These are phyloP conservation scores for Stenogyne calaminthoides DNA, from an alignment of 305 asterid species.

Conservation along the genomic window DNA sequence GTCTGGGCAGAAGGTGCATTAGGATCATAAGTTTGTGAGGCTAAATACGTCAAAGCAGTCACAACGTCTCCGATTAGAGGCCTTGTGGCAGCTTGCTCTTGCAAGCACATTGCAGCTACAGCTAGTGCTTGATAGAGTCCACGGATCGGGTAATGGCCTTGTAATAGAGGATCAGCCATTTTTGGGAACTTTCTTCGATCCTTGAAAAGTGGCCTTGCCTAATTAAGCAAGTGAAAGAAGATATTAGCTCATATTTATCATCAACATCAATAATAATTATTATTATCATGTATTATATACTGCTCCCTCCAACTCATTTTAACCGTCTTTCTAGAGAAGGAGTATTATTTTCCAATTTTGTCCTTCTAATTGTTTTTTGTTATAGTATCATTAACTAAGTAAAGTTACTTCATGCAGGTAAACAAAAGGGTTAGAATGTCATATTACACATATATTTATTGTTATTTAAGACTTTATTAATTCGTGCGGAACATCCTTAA, in stretches of 20 bases:
- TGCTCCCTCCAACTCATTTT: too few species aligned
- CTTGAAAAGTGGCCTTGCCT: slow-evolving; percentile 94
- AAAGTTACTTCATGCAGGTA: too few species aligned
- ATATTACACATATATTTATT: too few species aligned
- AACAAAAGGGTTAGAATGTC: too few species aligned
- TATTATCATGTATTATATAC: not conserved
- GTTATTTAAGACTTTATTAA: too few species aligned
- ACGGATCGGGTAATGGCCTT: slow-evolving; percentile 83
- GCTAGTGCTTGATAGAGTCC: slow-evolving; percentile 94
- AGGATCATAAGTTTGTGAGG: slow-evolving; percentile 81
- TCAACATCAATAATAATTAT: not conserved
- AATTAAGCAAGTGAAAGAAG: slow-evolving; percentile 14
- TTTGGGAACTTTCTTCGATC: slow-evolving; percentile 82
- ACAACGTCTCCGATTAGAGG: slow-evolving; percentile 92
- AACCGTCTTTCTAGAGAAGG: too few species aligned
- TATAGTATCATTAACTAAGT: too few species aligned
- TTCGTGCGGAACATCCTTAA: too few species aligned
- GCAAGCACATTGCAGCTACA: slow-evolving; percentile 97
- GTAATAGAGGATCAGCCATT: slow-evolving; percentile 89
- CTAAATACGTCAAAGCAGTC: slow-evolving; percentile 83
- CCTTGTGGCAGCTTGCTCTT: slow-evolving; percentile 93
- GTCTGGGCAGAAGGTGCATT: slow-evolving; percentile 47
- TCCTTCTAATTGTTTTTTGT: too few species aligned
- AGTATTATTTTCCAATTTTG: too few species aligned
- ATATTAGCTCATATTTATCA: slow-evolving; percentile 1